These are phyloP conservation scores for Dendrobium huoshanense DNA, from an alignment of 106 monocot genomes.

Conservation along the genomic window DNA sequence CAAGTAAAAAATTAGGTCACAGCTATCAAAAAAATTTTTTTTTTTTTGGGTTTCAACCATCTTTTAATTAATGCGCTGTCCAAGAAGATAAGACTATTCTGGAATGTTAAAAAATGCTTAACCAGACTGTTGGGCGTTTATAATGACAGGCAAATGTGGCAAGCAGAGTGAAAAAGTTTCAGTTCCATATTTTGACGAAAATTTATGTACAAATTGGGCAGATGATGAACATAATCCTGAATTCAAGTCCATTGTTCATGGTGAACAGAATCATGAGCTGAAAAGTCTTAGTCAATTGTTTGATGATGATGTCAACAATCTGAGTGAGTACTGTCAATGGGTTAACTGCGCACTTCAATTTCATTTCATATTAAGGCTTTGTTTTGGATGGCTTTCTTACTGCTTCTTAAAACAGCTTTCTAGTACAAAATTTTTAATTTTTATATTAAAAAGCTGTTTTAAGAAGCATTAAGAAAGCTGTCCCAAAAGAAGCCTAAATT, in stretches of 20 bases:
- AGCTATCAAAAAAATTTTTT: background rate
- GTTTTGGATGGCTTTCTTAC: no score
- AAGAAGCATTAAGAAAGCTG: no score
- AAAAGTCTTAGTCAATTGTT: slow-evolving; percentile 25
- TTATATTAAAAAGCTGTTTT: no score
- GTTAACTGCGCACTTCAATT: background rate
- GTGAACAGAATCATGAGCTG: slow-evolving; percentile 13
- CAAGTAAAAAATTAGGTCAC: slow-evolving; percentile 42
- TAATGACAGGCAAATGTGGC: slow-evolving; percentile 3
- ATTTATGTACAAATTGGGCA: background rate
- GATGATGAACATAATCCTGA: background rate
- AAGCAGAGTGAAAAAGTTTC: slow-evolving; percentile 15
- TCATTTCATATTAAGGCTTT: background rate
- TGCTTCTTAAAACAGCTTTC: no score
- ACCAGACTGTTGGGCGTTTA: background rate
- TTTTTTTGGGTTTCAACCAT: no score
- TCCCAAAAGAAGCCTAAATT: no score
- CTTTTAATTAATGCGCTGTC: no score
- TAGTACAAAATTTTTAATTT: no score
- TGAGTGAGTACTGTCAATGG: slow-evolving; percentile 21
- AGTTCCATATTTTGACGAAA: slow-evolving; percentile 2
- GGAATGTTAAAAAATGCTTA: background rate
- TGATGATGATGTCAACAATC: slow-evolving; percentile 25
- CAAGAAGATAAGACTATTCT: background rate
- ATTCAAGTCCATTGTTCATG: background rate